phyloP scores from a whole-genome alignment of 1,284 basidiomycete genomes.

The Pseudozyma hubeiensis region DNA sequence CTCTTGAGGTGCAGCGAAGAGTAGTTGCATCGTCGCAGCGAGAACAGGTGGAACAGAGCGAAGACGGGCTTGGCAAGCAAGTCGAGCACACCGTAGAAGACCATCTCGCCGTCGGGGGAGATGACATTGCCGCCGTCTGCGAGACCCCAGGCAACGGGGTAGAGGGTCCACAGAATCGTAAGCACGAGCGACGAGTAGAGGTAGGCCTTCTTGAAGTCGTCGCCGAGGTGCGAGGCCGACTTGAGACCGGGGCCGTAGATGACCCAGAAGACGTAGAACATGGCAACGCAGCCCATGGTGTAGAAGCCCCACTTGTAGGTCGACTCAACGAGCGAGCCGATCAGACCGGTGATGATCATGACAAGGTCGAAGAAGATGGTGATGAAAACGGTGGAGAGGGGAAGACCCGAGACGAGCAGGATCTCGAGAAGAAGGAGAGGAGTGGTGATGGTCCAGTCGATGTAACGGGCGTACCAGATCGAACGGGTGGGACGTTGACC shows the following conservation, averaged over 20 bases:
- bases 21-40: conserved; percentile 56
- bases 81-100: conserved; percentile 76
- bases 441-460: conserved; percentile 71
- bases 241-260: conserved; percentile 67
- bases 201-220: conserved; percentile 70
- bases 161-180: conserved; percentile 54
- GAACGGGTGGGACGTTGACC: conserved; percentile 70
- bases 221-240: conserved; percentile 69
- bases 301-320: conserved; percentile 73
- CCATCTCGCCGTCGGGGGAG: conserved; percentile 70
- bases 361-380: conserved; percentile 73
- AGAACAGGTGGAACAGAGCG: conserved; percentile 58
- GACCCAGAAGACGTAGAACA: conserved; percentile 69
- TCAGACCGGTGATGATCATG: conserved; percentile 73
- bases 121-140: conserved; percentile 73
- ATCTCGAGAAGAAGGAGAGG: conserved; percentile 74
- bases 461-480: conserved; percentile 72
- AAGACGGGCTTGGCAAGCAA: conserved; percentile 72
- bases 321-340: conserved; percentile 72
- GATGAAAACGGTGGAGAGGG: conserved; percentile 73
- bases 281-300: conserved; percentile 71
- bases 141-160: conserved; percentile 71
- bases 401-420: conserved; percentile 73
- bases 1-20: conserved; percentile 50
- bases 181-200: conserved; percentile 68